Percentiles rank a stretch among this genome's conserved stretches.
These are phyloP conservation scores for Pseudodiploospora longispora DNA, from an alignment of 2,329 filamentous ascomycete genomes.

Conservation along the genomic window DNA sequence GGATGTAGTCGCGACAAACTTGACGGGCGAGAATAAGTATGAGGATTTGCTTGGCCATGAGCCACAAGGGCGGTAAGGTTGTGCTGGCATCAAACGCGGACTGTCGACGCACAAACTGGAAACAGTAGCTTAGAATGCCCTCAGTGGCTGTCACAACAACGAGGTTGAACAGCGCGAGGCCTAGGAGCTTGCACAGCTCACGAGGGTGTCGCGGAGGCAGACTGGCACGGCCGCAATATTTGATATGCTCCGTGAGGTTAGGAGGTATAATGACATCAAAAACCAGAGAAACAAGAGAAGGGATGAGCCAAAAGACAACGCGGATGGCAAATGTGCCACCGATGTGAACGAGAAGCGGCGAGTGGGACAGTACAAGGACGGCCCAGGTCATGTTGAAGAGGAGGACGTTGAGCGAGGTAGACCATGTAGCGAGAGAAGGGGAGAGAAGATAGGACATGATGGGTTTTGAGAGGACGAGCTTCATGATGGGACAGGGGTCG, in stretches of 20 bases:
- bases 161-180: conserved; percentile 39
- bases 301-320: conserved; percentile 61
- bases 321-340: conserved; percentile 62
- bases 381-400: conserved; percentile 92
- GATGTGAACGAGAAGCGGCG: conserved; percentile 66
- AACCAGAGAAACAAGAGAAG: conserved; percentile 62
- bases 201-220: conserved; percentile 37
- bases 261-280: conserved; percentile 62
- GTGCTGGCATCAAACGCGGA: conserved; percentile 41
- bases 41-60: conserved; percentile 40
- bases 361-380: conserved; percentile 70
- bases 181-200: conserved; percentile 26
- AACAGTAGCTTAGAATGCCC: conserved; percentile 30
- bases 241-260: conserved; percentile 59
- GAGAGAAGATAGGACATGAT: conserved; percentile 61
- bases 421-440: conserved; percentile 57
- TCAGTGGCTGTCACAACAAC: conserved; percentile 35
- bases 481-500: conserved; percentile 34
- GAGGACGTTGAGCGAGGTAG: conserved; percentile 72
- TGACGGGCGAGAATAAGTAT: conserved; percentile 41
- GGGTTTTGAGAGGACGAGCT: conserved; percentile 63
- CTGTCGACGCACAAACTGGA: conserved; percentile 23
- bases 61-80: conserved; percentile 44
- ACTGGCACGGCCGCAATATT: conserved; percentile 50
- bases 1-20: conserved; percentile 63